phyloP scores from a whole-genome alignment of 192 early-diverging fungal species.

The Rhizophagus sp. region DNA sequence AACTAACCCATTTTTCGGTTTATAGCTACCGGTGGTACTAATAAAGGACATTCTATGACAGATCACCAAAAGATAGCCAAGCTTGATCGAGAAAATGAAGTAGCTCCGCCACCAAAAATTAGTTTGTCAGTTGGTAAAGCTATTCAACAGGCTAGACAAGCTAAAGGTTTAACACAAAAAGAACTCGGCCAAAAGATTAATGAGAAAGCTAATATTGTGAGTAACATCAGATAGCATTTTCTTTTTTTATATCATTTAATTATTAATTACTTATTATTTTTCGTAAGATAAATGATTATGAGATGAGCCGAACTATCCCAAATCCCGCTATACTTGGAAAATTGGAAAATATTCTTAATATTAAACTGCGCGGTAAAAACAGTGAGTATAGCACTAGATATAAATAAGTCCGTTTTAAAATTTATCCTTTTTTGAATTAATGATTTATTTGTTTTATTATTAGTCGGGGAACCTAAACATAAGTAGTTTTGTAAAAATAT shows the following conservation, averaged over 20 bases:
- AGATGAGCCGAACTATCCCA: conserved; percentile 80
- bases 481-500: background rate
- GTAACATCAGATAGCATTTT: background rate
- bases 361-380: conserved; percentile 65
- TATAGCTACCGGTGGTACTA: conserved; percentile 43
- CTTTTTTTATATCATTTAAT: background rate
- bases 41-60: conserved; percentile 59
- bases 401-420: background rate
- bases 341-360: conserved; percentile 84
- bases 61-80: conserved; percentile 83
- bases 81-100: conserved; percentile 85
- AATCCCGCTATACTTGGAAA: conserved; percentile 90
- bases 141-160: conserved; percentile 79
- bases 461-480: background rate
- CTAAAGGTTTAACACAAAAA: conserved; percentile 84
- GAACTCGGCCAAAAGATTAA: conserved; percentile 86
- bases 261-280: background rate
- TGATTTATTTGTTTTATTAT: background rate
- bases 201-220: conserved; percentile 85
- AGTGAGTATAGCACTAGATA: conserved; percentile 4
- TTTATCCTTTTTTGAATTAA: background rate
- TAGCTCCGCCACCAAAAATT: conserved; percentile 68
- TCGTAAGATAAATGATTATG: conserved; percentile 84
- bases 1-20: background rate
- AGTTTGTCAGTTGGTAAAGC: conserved; percentile 74